Conservation (phyloP, 306 rosid genomes). For the Prunus padus region DNA sequence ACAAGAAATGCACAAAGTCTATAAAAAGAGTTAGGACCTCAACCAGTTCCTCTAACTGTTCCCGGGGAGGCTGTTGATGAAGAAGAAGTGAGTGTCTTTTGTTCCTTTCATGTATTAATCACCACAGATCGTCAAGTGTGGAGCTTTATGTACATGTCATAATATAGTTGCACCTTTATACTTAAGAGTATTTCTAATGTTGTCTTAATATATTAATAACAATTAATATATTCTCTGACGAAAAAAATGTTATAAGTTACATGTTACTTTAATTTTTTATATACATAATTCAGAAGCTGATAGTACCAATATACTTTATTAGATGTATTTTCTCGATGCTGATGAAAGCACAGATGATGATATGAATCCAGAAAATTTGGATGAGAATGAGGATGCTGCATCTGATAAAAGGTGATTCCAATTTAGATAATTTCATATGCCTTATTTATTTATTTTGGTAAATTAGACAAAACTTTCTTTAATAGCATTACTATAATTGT, state of each 20-base stretch:
- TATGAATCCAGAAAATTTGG: constrained; percentile 39
- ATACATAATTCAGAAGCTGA: neutral
- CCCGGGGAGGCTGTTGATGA: constrained; percentile 67
- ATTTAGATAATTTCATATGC: neutral
- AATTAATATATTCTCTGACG: no score
- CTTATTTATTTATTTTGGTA: neutral
- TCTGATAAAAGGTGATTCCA: constrained; percentile 54
- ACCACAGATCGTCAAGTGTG: neutral
- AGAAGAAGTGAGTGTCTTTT: constrained; percentile 72
- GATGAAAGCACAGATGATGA: constrained; percentile 65
- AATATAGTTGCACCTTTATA: neutral
- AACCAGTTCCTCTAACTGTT: constrained; percentile 86
- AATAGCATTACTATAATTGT: neutral
- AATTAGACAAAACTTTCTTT: neutral
- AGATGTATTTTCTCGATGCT: constrained; percentile 85
- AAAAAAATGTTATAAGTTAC: neutral
- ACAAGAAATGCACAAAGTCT: constrained; percentile 86
- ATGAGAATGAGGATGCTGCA: constrained; percentile 44
- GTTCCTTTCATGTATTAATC: constrained; percentile 5
- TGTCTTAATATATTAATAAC: neutral
- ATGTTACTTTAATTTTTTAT: neutral
- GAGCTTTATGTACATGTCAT: neutral
- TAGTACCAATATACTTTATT: constrained; percentile 17
- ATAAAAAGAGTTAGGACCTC: constrained; percentile 85
- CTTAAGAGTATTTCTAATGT: neutral